Evolutionary conservation across 164 flowering plant species (phyloP).

Genomic region (Vitis rotundifolia): DNA sequence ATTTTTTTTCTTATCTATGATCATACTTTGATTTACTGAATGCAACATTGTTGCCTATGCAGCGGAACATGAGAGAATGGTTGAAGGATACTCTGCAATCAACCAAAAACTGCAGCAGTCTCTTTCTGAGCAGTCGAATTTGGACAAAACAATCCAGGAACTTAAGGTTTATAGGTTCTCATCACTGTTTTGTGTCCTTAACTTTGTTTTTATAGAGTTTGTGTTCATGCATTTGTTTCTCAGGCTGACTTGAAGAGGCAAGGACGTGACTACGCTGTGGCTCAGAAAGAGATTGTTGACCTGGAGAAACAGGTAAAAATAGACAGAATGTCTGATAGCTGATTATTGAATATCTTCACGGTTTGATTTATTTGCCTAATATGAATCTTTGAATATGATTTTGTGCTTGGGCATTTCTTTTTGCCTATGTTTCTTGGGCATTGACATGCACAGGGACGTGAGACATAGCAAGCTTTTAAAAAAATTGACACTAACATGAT

Average conservation of each 20-base stretch:
- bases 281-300: slow-evolving; percentile 75
- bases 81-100: slow-evolving; percentile 69
- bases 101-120: slow-evolving; percentile 74
- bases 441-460: too few relatives aligned
- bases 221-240: slow-evolving; percentile 9
- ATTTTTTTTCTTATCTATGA: background rate
- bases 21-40: background rate
- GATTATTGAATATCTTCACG: background rate
- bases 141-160: slow-evolving; percentile 58
- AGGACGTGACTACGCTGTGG: slow-evolving; percentile 63
- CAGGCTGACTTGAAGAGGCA: slow-evolving; percentile 80
- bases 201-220: background rate
- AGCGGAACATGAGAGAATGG: slow-evolving; percentile 89
- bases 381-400: too few relatives aligned
- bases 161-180: slow-evolving; percentile 49
- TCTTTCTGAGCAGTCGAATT: slow-evolving; percentile 51
- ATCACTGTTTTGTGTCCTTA: background rate
- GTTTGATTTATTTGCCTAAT: background rate
- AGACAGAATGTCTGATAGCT: background rate
- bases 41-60: slow-evolving; percentile 13
- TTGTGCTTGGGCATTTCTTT: too few relatives aligned
- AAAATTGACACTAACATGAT: too few relatives aligned
- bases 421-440: too few relatives aligned
- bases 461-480: too few relatives aligned
- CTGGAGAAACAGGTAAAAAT: slow-evolving; percentile 75